Evolutionary conservation across 768 basidiomycete species (phyloP).

Genomic region (Lactifluus piperatus): DNA sequence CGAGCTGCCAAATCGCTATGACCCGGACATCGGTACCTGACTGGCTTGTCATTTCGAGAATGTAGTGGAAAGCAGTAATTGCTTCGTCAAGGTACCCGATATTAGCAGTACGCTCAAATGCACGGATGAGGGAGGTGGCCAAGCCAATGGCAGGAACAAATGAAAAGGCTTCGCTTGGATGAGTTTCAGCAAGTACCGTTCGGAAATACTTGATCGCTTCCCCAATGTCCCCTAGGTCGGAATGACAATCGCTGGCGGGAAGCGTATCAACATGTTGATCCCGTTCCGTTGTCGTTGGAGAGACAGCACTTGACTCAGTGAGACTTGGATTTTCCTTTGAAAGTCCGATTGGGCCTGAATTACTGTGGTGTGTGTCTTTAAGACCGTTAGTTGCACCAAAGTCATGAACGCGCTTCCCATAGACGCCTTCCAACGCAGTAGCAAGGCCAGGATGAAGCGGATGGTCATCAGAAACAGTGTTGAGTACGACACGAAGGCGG

Average conservation of each 20-base stretch:
- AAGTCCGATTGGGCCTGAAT: background rate
- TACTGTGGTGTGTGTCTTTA: background rate
- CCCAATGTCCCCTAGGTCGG: background rate
- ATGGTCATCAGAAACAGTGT: background rate
- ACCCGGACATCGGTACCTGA: background rate
- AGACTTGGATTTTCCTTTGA: background rate
- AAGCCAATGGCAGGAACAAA: background rate
- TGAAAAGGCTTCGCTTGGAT: background rate
- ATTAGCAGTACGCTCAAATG: background rate
- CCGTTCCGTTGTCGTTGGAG: background rate
- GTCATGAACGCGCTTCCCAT: background rate
- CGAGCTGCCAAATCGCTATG: background rate
- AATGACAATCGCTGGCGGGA: no score
- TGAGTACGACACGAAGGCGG: background rate
- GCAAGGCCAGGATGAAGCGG: background rate
- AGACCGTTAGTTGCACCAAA: background rate
- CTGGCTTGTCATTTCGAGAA: background rate
- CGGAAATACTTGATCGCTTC: background rate
- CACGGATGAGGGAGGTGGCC: no score
- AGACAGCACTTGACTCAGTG: background rate
- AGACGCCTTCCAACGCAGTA: background rate
- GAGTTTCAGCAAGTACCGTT: background rate
- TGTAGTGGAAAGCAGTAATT: background rate
- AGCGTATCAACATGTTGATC: background rate
- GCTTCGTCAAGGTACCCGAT: background rate